These are phyloP conservation scores for Nigrospora sphaerica DNA, from an alignment of 2,329 filamentous ascomycete species.

Conservation along the genomic window DNA sequence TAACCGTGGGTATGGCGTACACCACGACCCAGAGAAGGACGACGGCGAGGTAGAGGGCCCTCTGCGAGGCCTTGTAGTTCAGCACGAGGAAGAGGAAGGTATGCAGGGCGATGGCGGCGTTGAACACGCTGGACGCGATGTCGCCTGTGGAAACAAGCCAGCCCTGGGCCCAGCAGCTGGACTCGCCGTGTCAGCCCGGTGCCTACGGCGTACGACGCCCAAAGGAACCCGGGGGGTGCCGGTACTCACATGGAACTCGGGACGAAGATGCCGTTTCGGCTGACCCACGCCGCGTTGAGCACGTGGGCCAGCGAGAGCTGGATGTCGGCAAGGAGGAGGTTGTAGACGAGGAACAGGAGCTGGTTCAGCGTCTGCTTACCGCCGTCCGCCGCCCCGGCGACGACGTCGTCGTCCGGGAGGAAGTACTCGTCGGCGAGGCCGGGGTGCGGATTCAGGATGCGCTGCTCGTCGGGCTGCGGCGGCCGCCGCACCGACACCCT, in stretches of 20 bases:
- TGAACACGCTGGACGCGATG: conserved; percentile 59
- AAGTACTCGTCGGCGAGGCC: background rate
- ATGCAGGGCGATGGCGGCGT: conserved; percentile 57
- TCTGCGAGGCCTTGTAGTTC: conserved; percentile 42
- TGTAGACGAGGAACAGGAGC: background rate
- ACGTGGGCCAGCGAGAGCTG: conserved; percentile 56
- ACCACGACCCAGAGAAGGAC: conserved; percentile 49
- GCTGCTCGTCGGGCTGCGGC: too few species aligned
- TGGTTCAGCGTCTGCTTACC: background rate
- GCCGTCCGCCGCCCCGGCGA: too few species aligned
- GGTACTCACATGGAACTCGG: conserved; percentile 7
- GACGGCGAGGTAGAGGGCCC: conserved; percentile 42
- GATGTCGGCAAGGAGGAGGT: conserved; percentile 46
- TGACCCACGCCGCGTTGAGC: conserved; percentile 51
- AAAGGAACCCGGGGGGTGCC: too few species aligned
- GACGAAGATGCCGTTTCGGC: conserved; percentile 43
- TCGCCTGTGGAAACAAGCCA: conserved; percentile 63
- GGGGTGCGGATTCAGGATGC: background rate
- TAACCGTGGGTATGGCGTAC: conserved; percentile 49
- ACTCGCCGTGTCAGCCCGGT: background rate
- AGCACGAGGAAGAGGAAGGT: conserved; percentile 58
- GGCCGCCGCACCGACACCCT: too few species aligned
- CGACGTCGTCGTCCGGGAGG: background rate
- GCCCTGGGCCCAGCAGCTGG: conserved; percentile 56
- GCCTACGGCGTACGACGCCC: too few species aligned